A percentile compares a stretch with the other conserved stretches of the same genome.
These are phyloP conservation scores for Diaporthe citriasiana DNA, from an alignment of 2,329 filamentous ascomycete genomes.

Conservation along the genomic window DNA sequence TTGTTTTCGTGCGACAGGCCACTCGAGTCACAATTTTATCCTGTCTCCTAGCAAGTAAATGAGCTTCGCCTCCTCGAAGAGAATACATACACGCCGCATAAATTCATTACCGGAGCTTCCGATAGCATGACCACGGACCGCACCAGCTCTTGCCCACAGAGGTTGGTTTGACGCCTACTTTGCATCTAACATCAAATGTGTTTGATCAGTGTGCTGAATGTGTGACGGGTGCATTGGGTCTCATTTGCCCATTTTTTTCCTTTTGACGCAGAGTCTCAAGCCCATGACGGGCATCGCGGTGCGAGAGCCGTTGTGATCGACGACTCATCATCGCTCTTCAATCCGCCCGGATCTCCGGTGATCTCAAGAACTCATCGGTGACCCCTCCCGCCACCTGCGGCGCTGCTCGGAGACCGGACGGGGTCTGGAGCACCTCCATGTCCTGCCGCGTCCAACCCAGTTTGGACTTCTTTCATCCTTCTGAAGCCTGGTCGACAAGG, in stretches of 20 bases:
- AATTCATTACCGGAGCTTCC: not conserved
- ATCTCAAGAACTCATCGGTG: not conserved
- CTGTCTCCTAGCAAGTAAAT: not conserved
- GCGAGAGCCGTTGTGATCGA: not conserved
- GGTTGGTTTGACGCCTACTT: not conserved
- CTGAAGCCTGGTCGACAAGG: constrained; percentile 2
- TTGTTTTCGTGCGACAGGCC: too few relatives aligned
- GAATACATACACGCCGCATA: too few relatives aligned
- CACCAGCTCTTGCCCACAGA: not conserved
- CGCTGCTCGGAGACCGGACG: not conserved
- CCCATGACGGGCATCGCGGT: not conserved
- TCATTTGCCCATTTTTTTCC: not conserved
- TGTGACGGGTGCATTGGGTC: not conserved
- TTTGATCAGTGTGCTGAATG: constrained; percentile 1
- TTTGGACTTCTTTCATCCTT: not conserved
- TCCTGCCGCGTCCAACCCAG: not conserved
- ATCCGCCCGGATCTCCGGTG: not conserved
- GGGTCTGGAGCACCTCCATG: not conserved
- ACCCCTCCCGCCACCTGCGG: not conserved
- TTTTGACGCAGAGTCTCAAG: not conserved
- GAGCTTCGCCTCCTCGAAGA: not conserved
- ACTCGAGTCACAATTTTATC: not conserved
- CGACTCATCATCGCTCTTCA: constrained; percentile 1
- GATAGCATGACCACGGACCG: not conserved
- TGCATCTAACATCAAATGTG: not conserved